Percentiles rank a stretch among this genome's conserved stretches.
Conservation (phyloP, 225 moss, liverwort and hornwort species). For the Takakia lepidozioides region DNA sequence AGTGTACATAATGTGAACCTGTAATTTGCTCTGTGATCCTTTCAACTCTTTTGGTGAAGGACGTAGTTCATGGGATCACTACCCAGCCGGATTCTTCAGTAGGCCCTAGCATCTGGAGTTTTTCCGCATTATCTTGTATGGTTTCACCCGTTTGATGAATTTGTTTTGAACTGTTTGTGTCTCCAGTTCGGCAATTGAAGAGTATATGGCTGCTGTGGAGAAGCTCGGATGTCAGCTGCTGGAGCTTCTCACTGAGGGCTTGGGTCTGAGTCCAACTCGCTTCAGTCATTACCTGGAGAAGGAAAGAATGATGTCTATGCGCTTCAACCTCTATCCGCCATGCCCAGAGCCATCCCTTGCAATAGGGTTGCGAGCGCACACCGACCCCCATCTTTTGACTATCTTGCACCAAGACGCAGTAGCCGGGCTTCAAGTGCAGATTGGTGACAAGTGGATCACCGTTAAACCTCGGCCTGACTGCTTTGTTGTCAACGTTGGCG, state of each 20-base stretch:
- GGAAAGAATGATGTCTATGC: slow-evolving; percentile 57
- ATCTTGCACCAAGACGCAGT: slow-evolving; percentile 58
- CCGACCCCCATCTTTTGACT: slow-evolving; percentile 56
- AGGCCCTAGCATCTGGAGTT: no score
- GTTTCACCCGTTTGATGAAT: no score
- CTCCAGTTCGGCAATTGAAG: slow-evolving; percentile 40
- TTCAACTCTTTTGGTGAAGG: no score
- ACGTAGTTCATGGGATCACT: no score
- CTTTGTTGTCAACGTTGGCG: slow-evolving; percentile 57
- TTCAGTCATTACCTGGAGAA: slow-evolving; percentile 46
- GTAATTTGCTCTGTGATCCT: no score
- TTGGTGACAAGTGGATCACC: slow-evolving; percentile 51
- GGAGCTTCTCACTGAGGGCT: slow-evolving; percentile 44
- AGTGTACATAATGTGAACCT: no score
- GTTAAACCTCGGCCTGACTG: slow-evolving; percentile 52
- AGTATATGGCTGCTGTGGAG: slow-evolving; percentile 49
- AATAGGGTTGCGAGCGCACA: slow-evolving; percentile 51
- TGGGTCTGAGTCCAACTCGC: slow-evolving; percentile 34
- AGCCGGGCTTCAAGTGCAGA: slow-evolving; percentile 57
- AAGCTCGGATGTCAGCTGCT: slow-evolving; percentile 28
- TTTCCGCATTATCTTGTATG: no score
- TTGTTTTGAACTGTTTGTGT: no score
- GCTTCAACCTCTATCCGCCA: slow-evolving; percentile 52
- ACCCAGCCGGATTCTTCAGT: no score
- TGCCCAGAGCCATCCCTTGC: slow-evolving; percentile 53